phyloP scores from a whole-genome alignment of 2,329 filamentous ascomycete species.

The Aspergillus vadensis region DNA sequence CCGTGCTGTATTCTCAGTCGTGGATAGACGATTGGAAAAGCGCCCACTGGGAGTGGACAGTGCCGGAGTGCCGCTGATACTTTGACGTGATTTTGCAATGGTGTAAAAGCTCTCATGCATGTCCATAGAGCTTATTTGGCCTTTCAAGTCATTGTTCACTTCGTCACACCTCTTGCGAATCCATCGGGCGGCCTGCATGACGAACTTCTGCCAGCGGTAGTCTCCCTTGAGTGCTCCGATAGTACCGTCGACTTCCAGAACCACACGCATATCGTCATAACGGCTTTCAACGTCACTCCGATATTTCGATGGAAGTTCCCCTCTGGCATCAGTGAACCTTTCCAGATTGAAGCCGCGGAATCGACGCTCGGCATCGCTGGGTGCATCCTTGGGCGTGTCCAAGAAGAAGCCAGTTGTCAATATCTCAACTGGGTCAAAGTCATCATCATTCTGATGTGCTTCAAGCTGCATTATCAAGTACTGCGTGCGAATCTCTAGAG shows the following conservation, averaged over 20 bases:
- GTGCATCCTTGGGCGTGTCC: slow-evolving; percentile 21
- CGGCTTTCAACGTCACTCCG: slow-evolving; percentile 39
- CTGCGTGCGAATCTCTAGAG: slow-evolving; percentile 59
- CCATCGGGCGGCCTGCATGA: slow-evolving; percentile 51
- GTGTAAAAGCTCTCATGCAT: slow-evolving; percentile 30
- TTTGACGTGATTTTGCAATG: slow-evolving; percentile 11
- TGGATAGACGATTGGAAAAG: neutral
- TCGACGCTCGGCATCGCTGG: slow-evolving; percentile 4
- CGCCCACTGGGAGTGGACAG: slow-evolving; percentile 1
- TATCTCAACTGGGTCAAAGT: slow-evolving; percentile 44
- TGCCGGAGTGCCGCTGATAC: slow-evolving; percentile 24
- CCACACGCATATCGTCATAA: slow-evolving; percentile 44
- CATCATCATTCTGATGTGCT: slow-evolving; percentile 30
- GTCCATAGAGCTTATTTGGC: slow-evolving; percentile 46
- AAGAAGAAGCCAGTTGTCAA: slow-evolving; percentile 47
- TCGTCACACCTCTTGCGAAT: slow-evolving; percentile 48
- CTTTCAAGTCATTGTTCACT: slow-evolving; percentile 45
- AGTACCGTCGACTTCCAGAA: slow-evolving; percentile 33
- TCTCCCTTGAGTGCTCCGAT: slow-evolving; percentile 46
- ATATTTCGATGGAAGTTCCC: slow-evolving; percentile 40
- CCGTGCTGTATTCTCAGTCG: neutral
- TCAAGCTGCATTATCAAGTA: slow-evolving; percentile 50
- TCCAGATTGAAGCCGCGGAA: slow-evolving; percentile 34
- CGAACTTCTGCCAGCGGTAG: slow-evolving; percentile 56
- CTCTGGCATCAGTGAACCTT: slow-evolving; percentile 42